Evolutionary conservation across 106 monocot species (phyloP), one percentile per base, ranked within the genome.

Genomic region (Hemerocallis citrina): DNA sequence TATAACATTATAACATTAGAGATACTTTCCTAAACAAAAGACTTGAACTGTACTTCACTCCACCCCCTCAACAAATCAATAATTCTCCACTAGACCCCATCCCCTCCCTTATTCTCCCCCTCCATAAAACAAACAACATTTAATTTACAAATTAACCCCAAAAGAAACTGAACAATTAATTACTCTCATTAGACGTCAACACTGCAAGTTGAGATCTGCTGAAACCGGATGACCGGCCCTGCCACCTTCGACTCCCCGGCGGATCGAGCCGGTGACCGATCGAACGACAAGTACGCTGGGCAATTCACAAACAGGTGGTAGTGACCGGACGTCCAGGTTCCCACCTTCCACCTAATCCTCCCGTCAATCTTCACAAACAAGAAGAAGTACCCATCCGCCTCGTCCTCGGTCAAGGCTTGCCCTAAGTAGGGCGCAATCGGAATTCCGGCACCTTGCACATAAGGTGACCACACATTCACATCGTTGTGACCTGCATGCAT

Each of bases 401-500:
- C 40, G 45, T 76, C 75, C 48, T 76, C 41, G 14, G n/a, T 34
- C 1, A 70, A 10, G 10, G 55, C 19, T 14, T 36, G 33, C 20
- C 22, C 55, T 25, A 69, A 21, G 69, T 57, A 64, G 15, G 62
- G 36, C 9, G 25, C 24, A 6, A 76, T 3, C 16, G 75, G 69
- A 16, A 76, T 64, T 9, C 37, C 56, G 8, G 9, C 19, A 7
- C 69, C 64, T 46, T 42, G 46, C 17, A 76, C 20, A 32, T 56
- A 76, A 7, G 75, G 75, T 0, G 75, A 76, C 75, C 75, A 76
- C 45, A 70, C 27, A 39, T 20, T 44, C 41, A 57, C 47, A 22
- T 76, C 75, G 39, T 76, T 55, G 48, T 69, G 68, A 30, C 75
- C n/a, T n/a, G n/a, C n/a, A n/a, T n/a, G n/a, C n/a, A n/a, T n/a